phyloP scores from a whole-genome alignment of 768 basidiomycete species.

The Xanthoconium stramineum region DNA sequence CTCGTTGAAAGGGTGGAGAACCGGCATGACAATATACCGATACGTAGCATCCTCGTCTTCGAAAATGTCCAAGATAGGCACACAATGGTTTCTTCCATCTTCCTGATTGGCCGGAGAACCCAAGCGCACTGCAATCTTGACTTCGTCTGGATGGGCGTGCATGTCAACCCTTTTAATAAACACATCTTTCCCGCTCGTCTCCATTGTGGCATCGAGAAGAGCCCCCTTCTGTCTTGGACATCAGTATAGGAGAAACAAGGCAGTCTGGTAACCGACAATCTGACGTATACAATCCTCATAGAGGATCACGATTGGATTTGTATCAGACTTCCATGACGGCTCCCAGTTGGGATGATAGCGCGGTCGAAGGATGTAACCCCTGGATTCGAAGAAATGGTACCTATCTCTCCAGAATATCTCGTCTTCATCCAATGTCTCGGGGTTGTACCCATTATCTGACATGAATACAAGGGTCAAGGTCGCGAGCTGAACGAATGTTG shows the following conservation, averaged over 20 bases:
- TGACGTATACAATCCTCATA: constrained; percentile 4
- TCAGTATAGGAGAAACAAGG: too few relatives aligned
- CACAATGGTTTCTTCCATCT: constrained; percentile 4
- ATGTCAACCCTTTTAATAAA: constrained; percentile 14
- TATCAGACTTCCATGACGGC: constrained; percentile 22
- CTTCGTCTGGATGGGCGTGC: constrained; percentile 2
- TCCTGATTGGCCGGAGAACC: not conserved
- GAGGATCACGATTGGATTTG: not conserved
- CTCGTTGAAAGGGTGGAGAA: constrained; percentile 22
- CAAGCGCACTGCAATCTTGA: not conserved
- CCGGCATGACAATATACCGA: constrained; percentile 29
- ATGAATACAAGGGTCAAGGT: not conserved
- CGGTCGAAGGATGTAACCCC: constrained; percentile 28
- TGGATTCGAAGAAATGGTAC: constrained; percentile 10
- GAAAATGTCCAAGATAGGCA: not conserved
- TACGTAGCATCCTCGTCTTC: not conserved
- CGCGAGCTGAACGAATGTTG: too few relatives aligned
- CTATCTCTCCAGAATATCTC: constrained; percentile 21
- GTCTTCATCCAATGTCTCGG: not conserved
- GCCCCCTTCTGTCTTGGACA: not conserved
- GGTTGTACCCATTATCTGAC: not conserved
- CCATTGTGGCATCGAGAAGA: too few relatives aligned
- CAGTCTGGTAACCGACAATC: not conserved
- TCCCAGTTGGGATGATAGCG: constrained; percentile 27
- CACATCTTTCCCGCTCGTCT: not conserved